Evolutionary conservation across 1,284 basidiomycete genomes (phyloP).

Genomic region (Ceratobasidium sp.): DNA sequence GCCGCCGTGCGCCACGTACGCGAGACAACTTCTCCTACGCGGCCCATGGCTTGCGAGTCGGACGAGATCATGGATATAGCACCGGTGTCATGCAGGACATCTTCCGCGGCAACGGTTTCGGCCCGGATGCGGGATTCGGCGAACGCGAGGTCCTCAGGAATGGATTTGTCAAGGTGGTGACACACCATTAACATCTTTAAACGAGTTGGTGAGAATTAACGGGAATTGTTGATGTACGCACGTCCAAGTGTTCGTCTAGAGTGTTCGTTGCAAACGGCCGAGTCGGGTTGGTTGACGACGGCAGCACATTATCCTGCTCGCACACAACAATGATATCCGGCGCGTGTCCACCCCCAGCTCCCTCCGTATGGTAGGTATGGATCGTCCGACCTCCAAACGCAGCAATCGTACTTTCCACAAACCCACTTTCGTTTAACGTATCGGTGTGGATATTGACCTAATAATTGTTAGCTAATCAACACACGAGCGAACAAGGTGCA

Average conservation of each 20-base stretch:
- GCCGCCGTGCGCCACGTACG: constrained; percentile 97
- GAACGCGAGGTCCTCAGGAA: constrained; percentile 93
- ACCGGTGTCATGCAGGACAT: constrained; percentile 92
- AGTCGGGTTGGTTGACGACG: constrained; percentile 97
- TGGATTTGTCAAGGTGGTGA: constrained; percentile 87
- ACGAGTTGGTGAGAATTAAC: background rate
- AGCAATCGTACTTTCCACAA: constrained; percentile 87
- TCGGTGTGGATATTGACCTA: constrained; percentile 86
- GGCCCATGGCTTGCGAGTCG: constrained; percentile 97
- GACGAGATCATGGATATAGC: constrained; percentile 97
- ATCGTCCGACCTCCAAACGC: constrained; percentile 93
- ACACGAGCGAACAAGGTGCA: constrained; percentile 38
- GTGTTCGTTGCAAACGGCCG: constrained; percentile 93
- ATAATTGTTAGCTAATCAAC: background rate
- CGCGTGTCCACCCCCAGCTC: constrained; percentile 94
- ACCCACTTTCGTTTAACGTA: constrained; percentile 93
- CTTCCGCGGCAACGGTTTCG: constrained; percentile 97
- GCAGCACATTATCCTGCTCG: constrained; percentile 89
- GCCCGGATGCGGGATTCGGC: constrained; percentile 97
- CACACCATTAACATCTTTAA: constrained; percentile 58
- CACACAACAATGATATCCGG: constrained; percentile 98
- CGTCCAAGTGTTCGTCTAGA: constrained; percentile 95
- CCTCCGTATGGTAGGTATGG: constrained; percentile 97
- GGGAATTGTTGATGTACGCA: constrained; percentile 51
- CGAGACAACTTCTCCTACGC: constrained; percentile 92